Conservation (phyloP, 768 basidiomycete genomes). For the Lactifluus piperatus region DNA sequence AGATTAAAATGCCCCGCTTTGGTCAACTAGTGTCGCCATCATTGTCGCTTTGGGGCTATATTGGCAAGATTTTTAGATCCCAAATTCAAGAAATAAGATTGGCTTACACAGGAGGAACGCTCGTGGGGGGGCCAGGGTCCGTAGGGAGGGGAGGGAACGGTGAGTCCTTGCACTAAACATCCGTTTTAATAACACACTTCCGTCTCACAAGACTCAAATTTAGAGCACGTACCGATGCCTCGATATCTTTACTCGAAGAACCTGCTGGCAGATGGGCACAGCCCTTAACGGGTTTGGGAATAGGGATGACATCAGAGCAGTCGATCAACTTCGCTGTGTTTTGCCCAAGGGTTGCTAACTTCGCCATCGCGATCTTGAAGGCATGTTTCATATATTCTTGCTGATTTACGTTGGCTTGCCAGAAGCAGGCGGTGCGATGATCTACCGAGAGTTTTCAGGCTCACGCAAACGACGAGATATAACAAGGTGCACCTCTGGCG, state of each 20-base stretch:
- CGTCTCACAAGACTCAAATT: too few species aligned
- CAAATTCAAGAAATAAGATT: not conserved
- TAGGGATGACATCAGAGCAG: conserved; percentile 17
- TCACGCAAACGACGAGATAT: not conserved
- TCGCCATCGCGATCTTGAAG: conserved; percentile 26
- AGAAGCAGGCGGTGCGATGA: conserved; percentile 28
- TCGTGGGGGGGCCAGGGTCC: conserved; percentile 1
- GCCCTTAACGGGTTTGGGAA: not conserved
- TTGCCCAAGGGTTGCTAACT: conserved; percentile 27
- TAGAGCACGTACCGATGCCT: not conserved
- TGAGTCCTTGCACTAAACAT: too few species aligned
- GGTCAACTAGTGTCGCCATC: too few species aligned
- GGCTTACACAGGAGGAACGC: conserved; percentile 9
- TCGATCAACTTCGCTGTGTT: conserved; percentile 16
- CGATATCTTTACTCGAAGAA: not conserved
- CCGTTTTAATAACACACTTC: too few species aligned
- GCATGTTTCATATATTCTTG: conserved; percentile 25
- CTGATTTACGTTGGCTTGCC: conserved; percentile 29
- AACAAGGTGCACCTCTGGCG: conserved; percentile 20
- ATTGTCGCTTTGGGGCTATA: too few species aligned
- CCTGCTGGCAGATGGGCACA: conserved; percentile 11
- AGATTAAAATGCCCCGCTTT: too few species aligned
- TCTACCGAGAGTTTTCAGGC: conserved; percentile 12
- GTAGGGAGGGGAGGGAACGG: not conserved
- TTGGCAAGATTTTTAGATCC: not conserved